A percentile compares a stretch with the other conserved stretches of the same genome.
These are phyloP conservation scores for Talaromyces liani DNA, from an alignment of 495 filamentous ascomycete genomes.

Conservation along the genomic window DNA sequence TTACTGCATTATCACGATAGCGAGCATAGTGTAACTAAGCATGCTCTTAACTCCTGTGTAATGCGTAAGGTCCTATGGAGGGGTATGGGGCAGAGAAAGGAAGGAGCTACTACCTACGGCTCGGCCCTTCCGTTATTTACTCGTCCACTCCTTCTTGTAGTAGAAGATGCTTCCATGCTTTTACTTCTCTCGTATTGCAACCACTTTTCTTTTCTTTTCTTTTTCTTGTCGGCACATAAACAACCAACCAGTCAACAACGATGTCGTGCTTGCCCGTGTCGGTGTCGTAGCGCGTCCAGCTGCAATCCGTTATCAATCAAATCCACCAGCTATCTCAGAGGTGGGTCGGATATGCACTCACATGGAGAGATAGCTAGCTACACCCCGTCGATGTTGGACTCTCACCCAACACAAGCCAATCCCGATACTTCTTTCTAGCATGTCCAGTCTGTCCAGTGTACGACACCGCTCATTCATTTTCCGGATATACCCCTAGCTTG, in stretches of 20 bases:
- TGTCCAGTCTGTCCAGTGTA: background rate
- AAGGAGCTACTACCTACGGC: background rate
- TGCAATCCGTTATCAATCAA: background rate
- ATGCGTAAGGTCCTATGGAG: background rate
- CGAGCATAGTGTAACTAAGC: background rate
- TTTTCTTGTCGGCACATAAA: background rate
- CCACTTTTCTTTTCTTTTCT: background rate
- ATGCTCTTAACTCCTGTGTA: background rate
- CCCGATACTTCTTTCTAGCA: background rate
- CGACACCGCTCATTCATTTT: background rate
- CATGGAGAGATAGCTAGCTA: background rate
- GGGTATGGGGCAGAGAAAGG: background rate
- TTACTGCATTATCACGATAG: background rate
- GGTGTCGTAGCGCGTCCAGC: background rate
- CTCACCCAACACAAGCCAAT: background rate
- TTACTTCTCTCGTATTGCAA: background rate
- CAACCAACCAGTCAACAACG: background rate
- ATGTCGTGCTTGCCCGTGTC: background rate
- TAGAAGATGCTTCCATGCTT: background rate
- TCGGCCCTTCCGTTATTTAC: background rate
- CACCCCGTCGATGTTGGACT: background rate
- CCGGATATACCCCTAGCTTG: background rate
- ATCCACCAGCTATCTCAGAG: background rate
- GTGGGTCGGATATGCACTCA: background rate
- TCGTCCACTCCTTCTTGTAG: background rate